Conservation (phyloP, 768 basidiomycete species). For the Pleurotus eryngii region DNA sequence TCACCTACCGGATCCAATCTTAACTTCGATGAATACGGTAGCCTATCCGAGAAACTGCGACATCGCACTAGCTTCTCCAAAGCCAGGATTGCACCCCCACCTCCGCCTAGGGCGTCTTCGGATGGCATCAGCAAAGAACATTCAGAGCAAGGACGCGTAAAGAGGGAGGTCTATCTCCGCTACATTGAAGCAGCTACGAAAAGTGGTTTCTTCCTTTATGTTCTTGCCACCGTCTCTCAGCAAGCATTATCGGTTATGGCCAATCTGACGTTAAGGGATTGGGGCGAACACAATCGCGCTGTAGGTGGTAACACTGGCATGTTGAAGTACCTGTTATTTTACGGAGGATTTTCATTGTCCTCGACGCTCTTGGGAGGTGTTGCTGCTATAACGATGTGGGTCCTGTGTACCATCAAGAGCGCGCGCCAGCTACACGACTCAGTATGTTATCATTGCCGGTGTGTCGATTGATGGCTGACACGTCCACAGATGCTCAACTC, state of each 20-base stretch:
- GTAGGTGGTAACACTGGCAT: slow-evolving; percentile 57
- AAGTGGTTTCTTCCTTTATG: slow-evolving; percentile 61
- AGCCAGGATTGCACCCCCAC: slow-evolving; percentile 44
- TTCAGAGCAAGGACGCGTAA: slow-evolving; percentile 78
- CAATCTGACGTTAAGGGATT: slow-evolving; percentile 68
- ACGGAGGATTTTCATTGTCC: slow-evolving; percentile 65
- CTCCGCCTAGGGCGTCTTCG: slow-evolving; percentile 35
- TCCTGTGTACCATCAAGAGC: slow-evolving; percentile 72
- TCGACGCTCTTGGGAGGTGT: slow-evolving; percentile 51
- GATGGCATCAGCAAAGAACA: slow-evolving; percentile 65
- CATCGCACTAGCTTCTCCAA: slow-evolving; percentile 57
- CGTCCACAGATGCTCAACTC: slow-evolving; percentile 65
- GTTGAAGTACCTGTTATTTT: slow-evolving; percentile 55
- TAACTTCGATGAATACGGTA: neutral
- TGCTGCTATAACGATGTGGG: slow-evolving; percentile 67
- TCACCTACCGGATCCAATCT: neutral
- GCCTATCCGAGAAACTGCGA: slow-evolving; percentile 47
- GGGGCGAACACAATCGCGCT: slow-evolving; percentile 77
- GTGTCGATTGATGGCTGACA: neutral
- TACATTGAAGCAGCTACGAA: slow-evolving; percentile 82
- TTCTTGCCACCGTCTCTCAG: slow-evolving; percentile 49
- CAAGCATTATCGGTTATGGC: slow-evolving; percentile 61
- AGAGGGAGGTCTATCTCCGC: slow-evolving; percentile 66
- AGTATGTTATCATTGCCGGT: slow-evolving; percentile 34
- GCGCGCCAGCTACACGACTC: slow-evolving; percentile 74